Evolutionary conservation across 2,329 filamentous ascomycete genomes (phyloP).

Genomic region (Cladosporium sp.): DNA sequence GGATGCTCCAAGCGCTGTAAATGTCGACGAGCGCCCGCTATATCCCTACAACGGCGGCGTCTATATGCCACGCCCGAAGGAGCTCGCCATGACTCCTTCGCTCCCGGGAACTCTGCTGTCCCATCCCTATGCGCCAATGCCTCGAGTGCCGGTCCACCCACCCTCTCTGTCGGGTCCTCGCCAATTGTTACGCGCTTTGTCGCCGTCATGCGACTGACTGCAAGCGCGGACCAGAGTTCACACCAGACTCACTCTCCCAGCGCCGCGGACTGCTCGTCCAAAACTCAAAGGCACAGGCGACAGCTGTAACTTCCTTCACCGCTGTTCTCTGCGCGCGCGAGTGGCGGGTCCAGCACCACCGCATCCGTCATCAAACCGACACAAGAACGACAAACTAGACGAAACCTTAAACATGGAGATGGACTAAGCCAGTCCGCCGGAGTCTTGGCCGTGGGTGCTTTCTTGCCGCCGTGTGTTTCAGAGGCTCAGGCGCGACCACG

Average conservation of each 20-base stretch:
- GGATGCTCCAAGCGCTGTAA: constrained; percentile 6
- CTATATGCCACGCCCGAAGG: constrained; percentile 8
- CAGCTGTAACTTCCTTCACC: neutral
- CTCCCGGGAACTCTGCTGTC: neutral
- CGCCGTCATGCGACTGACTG: constrained; percentile 2
- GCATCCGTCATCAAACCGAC: constrained; percentile 12
- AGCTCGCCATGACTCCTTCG: neutral
- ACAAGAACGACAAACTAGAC: constrained; percentile 5
- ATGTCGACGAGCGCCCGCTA: neutral
- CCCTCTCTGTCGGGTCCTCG: constrained; percentile 11
- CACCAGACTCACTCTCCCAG: constrained; percentile 1
- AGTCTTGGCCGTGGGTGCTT: constrained; percentile 2
- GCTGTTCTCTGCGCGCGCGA: constrained; percentile 2
- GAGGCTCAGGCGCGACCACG: neutral
- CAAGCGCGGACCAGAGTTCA: constrained; percentile 12
- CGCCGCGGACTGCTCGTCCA: neutral
- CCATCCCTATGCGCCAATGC: constrained; percentile 5
- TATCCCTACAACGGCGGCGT: constrained; percentile 8
- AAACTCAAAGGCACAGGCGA: constrained; percentile 5
- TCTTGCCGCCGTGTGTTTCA: constrained; percentile 13
- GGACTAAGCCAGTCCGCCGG: neutral
- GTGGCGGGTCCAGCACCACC: constrained; percentile 5
- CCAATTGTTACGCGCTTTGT: constrained; percentile 12
- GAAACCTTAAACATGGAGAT: constrained; percentile 11
- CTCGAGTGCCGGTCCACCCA: constrained; percentile 9